Conservation (phyloP, 306 rosid species). For the Pueraria montana region DNA sequence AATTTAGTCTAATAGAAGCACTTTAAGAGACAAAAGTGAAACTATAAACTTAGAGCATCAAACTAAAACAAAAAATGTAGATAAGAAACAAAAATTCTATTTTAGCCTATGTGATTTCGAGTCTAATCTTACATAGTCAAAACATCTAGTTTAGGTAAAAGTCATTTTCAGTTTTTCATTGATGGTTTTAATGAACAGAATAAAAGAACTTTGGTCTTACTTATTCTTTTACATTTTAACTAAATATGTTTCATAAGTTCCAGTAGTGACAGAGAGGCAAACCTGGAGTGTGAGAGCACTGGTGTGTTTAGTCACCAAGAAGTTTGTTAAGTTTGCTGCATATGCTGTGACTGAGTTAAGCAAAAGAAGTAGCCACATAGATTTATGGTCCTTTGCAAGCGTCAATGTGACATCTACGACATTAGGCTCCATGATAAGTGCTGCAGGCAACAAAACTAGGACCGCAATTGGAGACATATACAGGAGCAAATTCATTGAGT, state of each 20-base stretch:
- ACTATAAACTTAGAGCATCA: too few relatives aligned
- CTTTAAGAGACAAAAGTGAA: too few relatives aligned
- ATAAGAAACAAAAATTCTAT: too few relatives aligned
- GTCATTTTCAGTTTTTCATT: slow-evolving; percentile 2
- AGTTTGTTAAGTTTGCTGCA: slow-evolving; percentile 90
- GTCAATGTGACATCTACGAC: slow-evolving; percentile 67
- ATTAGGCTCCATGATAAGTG: slow-evolving; percentile 92
- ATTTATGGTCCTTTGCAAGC: slow-evolving; percentile 81
- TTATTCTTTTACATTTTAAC: background rate
- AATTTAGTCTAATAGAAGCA: too few relatives aligned
- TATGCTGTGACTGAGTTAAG: slow-evolving; percentile 87
- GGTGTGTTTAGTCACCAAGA: slow-evolving; percentile 98
- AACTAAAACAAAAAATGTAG: too few relatives aligned
- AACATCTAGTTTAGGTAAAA: background rate
- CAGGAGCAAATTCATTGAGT: slow-evolving; percentile 94
- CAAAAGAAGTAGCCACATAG: slow-evolving; percentile 89
- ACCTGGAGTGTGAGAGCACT: slow-evolving; percentile 98
- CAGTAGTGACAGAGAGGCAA: slow-evolving; percentile 38
- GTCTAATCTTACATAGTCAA: too few relatives aligned
- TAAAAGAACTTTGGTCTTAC: background rate
- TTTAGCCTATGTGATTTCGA: too few relatives aligned
- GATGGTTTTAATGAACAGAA: background rate
- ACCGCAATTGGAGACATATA: slow-evolving; percentile 96
- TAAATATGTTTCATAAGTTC: slow-evolving; percentile 4
- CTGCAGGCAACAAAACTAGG: slow-evolving; percentile 81